Evolutionary conservation across 257 asterid genomes (phyloP).

Genomic region (Capsicum chinense): DNA sequence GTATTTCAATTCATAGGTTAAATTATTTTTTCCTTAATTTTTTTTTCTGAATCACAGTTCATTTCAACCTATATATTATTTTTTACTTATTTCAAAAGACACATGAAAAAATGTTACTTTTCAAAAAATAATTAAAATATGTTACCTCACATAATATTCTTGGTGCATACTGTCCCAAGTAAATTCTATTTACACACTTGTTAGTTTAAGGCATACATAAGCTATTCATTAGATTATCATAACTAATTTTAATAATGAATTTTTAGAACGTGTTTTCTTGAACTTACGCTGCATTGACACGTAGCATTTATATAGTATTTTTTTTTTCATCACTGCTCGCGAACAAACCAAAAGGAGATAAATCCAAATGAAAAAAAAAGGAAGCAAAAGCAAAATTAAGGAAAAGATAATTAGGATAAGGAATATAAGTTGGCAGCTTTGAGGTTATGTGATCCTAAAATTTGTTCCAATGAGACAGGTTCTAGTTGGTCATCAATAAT

Average conservation of each 20-base stretch:
- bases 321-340: background rate
- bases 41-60: background rate
- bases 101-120: too few relatives aligned
- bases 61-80: background rate
- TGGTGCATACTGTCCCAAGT: background rate
- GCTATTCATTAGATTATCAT: background rate
- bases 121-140: background rate
- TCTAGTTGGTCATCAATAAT: background rate
- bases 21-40: background rate
- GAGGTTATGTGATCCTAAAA: constrained; percentile 16
- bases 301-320: background rate
- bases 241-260: background rate
- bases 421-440: background rate
- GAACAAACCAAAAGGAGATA: background rate
- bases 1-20: background rate
- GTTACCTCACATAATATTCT: background rate
- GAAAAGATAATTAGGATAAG: background rate
- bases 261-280: background rate
- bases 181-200: background rate
- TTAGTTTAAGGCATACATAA: background rate
- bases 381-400: constrained; percentile 16
- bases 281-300: background rate
- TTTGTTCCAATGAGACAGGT: background rate
- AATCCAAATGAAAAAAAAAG: background rate
- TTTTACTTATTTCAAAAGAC: background rate